Evolutionary conservation across 176 grass and related monocot species (phyloP), one percentile per base, ranked within the genome.

Genomic region (Ensete glaucum): DNA sequence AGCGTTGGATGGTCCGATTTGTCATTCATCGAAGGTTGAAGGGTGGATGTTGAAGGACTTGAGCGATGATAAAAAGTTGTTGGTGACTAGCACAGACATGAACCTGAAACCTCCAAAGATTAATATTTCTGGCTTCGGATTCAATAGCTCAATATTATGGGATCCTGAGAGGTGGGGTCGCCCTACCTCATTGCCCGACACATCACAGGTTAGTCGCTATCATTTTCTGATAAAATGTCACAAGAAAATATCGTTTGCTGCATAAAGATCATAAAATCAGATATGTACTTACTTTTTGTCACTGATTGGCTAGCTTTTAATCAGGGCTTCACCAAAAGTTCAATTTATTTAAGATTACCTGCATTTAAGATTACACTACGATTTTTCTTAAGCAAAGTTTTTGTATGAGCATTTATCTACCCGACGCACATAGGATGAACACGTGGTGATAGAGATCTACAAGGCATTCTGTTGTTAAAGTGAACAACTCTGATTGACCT

Each of bases 1-100:
- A 23, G 68, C 81, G 49, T 82, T 99, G 1, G 91, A 99, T 25
- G 96, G 96, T 23, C 96, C 96, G 12, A 52, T 89, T 43, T 99
- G 96, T 60, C 91, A 78, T 34, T 90, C 89, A 29, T 89, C 88
- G 29, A 99, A 94, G 76, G 85, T 99, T 0, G 64, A 91, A 7
- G 96, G 96, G 59, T 99, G 96, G 96, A 91, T 89, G 82, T 85
- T 91, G 51, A 85, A 79, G 73, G 83, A 99, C 80, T 73, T 87
- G 50, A 86, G 79, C 5, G 68, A 82, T 13, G 90, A 84, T 17
- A 80, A 88, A 26, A 73, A 53, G 2, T 26, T 23, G n/a, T 27
- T 10, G 0, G 1, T 27, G 22, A 55, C 72, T 2, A 25, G 53
- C 22, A 17, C 72, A 55, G 75, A 60, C 55, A 48, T 77, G 48